Conservation (phyloP, 106 monocot species). For the Amphibolis antarctica region DNA sequence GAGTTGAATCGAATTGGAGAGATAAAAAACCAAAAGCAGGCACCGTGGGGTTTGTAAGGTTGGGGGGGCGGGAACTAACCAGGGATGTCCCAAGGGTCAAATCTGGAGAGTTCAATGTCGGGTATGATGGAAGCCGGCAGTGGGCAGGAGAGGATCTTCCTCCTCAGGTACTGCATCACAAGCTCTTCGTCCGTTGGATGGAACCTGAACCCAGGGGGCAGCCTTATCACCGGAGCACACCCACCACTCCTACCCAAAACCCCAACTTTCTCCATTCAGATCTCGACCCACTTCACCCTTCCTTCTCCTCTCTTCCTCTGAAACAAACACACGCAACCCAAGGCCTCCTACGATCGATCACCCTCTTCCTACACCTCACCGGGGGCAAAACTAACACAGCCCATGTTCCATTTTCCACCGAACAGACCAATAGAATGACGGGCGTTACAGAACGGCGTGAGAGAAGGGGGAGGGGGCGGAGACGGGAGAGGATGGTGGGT, state of each 20-base stretch:
- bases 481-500: neutral
- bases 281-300: neutral
- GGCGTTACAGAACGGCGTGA: neutral
- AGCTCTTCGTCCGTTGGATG: conserved; percentile 88
- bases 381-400: neutral
- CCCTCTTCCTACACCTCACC: neutral
- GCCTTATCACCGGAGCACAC: conserved; percentile 7
- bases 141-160: conserved; percentile 52
- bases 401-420: conserved; percentile 3
- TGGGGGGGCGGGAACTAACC: conserved; percentile 21
- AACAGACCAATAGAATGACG: neutral
- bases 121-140: conserved; percentile 66
- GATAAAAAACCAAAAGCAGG: neutral
- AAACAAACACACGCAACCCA: neutral
- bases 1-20: no score
- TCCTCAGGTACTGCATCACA: conserved; percentile 55
- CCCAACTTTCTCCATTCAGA: conserved; percentile 23
- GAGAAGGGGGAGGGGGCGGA: neutral
- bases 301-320: neutral
- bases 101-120: conserved; percentile 44
- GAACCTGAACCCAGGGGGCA: conserved; percentile 85
- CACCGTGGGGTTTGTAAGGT: neutral
- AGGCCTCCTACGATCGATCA: neutral
- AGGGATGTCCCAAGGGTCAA: conserved; percentile 64
- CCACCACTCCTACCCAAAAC: conserved; percentile 10